Evolutionary conservation across 345 rosid genomes (phyloP), one percentile per base, ranked within the genome.

Genomic region (Excoecaria agallocha): DNA sequence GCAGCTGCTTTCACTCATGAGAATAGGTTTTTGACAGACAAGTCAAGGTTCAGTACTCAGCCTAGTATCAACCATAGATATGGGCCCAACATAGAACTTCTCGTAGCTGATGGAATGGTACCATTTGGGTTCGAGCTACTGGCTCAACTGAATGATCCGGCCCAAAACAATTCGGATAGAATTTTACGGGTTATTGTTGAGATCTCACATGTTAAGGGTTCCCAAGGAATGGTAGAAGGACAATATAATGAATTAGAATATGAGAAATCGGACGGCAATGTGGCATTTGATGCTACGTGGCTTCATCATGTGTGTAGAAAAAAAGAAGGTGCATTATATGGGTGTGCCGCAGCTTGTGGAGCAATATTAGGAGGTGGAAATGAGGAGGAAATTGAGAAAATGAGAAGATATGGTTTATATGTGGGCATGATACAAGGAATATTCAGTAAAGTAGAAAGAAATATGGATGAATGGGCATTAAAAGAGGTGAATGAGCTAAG

Each of bases 281-380:
- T 16, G 20, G 10, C 48, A 12, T 2, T 41, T 10, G 48, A 71
- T 15, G 25, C 5, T 7, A 60, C 38, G 16, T 51, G 77, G 76
- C 62, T 74, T 4, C 59, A 77, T 19, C 35, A 24, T 1, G 75
- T 73, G 7, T 68, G 77, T 16, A 85, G 74, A 69, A 87, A 81
- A 39, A 84, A 84, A 60, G 89, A 86, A 69, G 95, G 90, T 5
- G 57, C 1, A 16, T 39, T 86, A 3, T 83, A 90, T 68, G 85
- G 83, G 17, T 90, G 94, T 37, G 88, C 85, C 0, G 91, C 77
- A 0, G 86, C 87, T 0, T 87, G 91, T 24, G 95, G 95, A 3
- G 90, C 89, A 16, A 90, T 90, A 71, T 39, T 88, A 16, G 95
- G 90, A 8, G 91, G 93, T 1, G 93, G 93, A 61, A 80, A 73